Conservation (phyloP, 2,329 filamentous ascomycete species). For the Phialophora macrospora region DNA sequence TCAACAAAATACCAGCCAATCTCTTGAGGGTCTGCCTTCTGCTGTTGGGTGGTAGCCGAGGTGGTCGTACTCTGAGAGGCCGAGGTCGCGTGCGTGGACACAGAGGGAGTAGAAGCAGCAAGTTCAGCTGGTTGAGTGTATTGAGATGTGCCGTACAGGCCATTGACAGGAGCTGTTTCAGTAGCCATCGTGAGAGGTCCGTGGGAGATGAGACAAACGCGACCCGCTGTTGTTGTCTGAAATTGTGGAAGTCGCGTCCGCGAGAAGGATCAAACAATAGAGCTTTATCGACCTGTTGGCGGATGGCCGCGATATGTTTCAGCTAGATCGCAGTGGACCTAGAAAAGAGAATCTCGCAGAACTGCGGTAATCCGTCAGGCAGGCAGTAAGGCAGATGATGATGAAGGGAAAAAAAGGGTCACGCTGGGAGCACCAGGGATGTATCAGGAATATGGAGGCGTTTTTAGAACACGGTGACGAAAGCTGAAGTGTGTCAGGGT, state of each 20-base stretch:
- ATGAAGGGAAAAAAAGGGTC: not conserved
- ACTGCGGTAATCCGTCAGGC: slow-evolving; percentile 21
- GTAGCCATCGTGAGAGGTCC: slow-evolving; percentile 35
- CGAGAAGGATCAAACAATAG: not conserved
- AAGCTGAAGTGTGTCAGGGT: slow-evolving; percentile 6
- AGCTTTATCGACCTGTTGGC: slow-evolving; percentile 2
- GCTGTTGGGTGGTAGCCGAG: slow-evolving; percentile 42
- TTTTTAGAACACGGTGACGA: slow-evolving; percentile 11
- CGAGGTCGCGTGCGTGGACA: slow-evolving; percentile 32
- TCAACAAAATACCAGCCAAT: slow-evolving; percentile 99
- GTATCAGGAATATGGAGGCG: slow-evolving; percentile 4
- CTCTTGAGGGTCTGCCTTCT: slow-evolving; percentile 67
- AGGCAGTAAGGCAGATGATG: slow-evolving; percentile 15
- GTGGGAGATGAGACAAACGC: slow-evolving; percentile 13
- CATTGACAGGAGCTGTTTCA: slow-evolving; percentile 37
- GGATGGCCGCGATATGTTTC: slow-evolving; percentile 4
- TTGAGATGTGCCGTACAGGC: slow-evolving; percentile 36
- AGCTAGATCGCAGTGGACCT: slow-evolving; percentile 17
- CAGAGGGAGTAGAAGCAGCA: slow-evolving; percentile 39
- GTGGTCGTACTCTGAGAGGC: slow-evolving; percentile 38
- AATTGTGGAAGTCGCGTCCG: slow-evolving; percentile 10
- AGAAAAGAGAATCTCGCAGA: slow-evolving; percentile 16
- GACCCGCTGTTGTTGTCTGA: not conserved
- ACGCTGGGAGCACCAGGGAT: slow-evolving; percentile 2
- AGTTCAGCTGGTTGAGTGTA: slow-evolving; percentile 39